Evolutionary conservation across 345 rosid species (phyloP).

Genomic region (Trapa bicornis): DNA sequence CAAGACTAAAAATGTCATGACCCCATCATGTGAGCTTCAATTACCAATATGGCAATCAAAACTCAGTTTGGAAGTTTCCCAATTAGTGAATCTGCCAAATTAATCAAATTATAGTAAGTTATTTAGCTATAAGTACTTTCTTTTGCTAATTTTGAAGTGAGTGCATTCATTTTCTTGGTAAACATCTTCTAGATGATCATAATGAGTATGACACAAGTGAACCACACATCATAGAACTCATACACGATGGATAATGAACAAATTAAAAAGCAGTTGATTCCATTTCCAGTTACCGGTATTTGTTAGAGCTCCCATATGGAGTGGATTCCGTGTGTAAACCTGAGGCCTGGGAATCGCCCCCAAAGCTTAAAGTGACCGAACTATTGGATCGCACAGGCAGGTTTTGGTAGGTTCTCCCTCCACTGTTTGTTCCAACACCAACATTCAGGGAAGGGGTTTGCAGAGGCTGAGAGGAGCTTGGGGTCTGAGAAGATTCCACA

Average conservation of each 20-base stretch:
- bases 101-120: neutral
- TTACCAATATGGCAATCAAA: neutral
- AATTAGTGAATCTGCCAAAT: neutral
- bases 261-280: neutral
- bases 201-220: neutral
- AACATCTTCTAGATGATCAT: neutral
- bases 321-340: constrained; percentile 11
- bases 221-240: neutral
- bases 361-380: constrained; percentile 12
- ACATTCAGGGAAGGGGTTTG: constrained; percentile 13
- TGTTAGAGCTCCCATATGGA: constrained; percentile 12
- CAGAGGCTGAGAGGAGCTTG: constrained; percentile 21
- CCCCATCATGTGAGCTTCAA: neutral
- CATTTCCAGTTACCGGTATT: constrained; percentile 9
- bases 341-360: constrained; percentile 9
- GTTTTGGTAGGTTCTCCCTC: constrained; percentile 15
- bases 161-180: neutral
- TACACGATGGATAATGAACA: neutral
- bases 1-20: neutral
- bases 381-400: constrained; percentile 13
- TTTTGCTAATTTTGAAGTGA: neutral
- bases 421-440: constrained; percentile 17
- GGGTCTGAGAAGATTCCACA: constrained; percentile 33
- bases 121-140: neutral
- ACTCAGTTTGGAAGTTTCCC: neutral